phyloP scores from a whole-genome alignment of 2,329 filamentous ascomycete species.

The Apiospora kogelbergensis region DNA sequence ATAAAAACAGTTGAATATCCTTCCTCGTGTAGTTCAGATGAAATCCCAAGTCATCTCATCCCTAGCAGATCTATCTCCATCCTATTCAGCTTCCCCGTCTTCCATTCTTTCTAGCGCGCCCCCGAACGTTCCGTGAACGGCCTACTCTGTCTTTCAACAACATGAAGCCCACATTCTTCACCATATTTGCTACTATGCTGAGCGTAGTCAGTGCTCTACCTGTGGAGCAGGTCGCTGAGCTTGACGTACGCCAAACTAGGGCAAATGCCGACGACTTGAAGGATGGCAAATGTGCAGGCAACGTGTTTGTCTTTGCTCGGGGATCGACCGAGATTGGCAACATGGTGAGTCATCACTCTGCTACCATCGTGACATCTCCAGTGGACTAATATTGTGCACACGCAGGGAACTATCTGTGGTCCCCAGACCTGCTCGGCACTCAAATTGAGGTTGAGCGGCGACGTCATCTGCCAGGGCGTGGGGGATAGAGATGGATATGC shows the following conservation, averaged over 20 bases:
- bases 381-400: accelerated
- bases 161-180: conserved; percentile 17
- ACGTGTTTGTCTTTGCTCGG: conserved; percentile 35
- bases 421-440: conserved; percentile 28
- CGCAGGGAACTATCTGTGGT: conserved; percentile 30
- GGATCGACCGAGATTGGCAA: conserved; percentile 34
- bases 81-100: neutral
- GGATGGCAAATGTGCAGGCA: conserved; percentile 25
- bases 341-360: conserved; percentile 24
- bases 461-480: conserved; percentile 35
- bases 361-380: neutral
- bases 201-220: conserved; percentile 14
- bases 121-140: neutral
- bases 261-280: conserved; percentile 17
- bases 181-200: conserved; percentile 9
- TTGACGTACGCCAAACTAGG: conserved; percentile 10
- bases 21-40: neutral
- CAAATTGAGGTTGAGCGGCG: conserved; percentile 24
- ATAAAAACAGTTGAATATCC: neutral
- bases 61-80: neutral
- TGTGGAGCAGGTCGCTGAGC: conserved; percentile 9
- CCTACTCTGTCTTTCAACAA: neutral
- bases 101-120: neutral
- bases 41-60: neutral
- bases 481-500: conserved; percentile 29